Percentiles rank a stretch among this genome's conserved stretches.
These are phyloP conservation scores for Globisporangium acanthophoron DNA, from an alignment of 352 stramenopile genomes.

Conservation along the genomic window DNA sequence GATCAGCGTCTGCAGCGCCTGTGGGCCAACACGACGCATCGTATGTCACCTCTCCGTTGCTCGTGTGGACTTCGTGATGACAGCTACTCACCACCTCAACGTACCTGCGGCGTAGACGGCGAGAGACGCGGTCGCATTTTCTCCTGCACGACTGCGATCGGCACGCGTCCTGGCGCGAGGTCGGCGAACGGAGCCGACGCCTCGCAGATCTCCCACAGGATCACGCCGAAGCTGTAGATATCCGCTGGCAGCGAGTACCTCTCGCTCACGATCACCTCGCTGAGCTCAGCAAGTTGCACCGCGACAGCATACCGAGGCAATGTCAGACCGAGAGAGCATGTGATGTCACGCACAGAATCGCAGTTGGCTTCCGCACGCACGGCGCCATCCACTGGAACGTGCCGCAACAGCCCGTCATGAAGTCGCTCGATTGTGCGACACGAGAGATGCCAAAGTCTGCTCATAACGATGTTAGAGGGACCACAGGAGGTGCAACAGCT, in stretches of 20 bases:
- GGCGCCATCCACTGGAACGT: constrained; percentile 84
- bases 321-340: background rate
- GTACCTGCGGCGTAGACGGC: constrained; percentile 49
- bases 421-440: constrained; percentile 33
- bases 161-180: constrained; percentile 42
- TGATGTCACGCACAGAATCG: background rate
- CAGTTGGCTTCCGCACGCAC: constrained; percentile 27
- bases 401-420: constrained; percentile 74
- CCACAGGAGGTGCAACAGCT: background rate
- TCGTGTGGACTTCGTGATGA: background rate
- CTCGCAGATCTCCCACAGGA: constrained; percentile 83
- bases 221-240: constrained; percentile 78
- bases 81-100: background rate
- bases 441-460: constrained; percentile 77
- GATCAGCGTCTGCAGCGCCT: constrained; percentile 63
- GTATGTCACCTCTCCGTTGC: background rate
- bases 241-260: constrained; percentile 67
- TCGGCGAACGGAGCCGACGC: constrained; percentile 51
- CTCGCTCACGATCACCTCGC: constrained; percentile 61
- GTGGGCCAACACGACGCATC: background rate
- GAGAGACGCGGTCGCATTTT: constrained; percentile 56
- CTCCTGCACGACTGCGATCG: constrained; percentile 60
- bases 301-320: background rate
- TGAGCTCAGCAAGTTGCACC: constrained; percentile 12
- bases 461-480: background rate